Evolutionary conservation across 305 asterid species (phyloP), one percentile per base, ranked within the genome.

Genomic region (Solanum hybrid): DNA sequence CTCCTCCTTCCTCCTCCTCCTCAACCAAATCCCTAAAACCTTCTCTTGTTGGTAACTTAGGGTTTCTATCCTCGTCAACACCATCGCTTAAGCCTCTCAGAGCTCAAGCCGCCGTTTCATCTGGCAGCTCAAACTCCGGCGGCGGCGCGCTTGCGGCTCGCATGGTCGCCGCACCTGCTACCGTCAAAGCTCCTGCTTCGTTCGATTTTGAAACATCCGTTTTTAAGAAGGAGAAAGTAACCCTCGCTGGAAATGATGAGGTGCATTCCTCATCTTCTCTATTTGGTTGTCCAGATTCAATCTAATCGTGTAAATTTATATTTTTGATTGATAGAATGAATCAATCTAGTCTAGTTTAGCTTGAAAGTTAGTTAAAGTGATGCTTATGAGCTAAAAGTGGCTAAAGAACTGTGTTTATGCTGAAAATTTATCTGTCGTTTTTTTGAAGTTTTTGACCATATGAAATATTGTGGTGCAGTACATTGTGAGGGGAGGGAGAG

Each of bases 401-500:
- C 34, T 12, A 77, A 34, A 7, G 10, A 35, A 78, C 15, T 37
- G 32, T 10, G 34, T 10, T 51, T 31, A 22, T 26, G 36, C 2
- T 78, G 69, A 56, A 56, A 19, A 2, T 56, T 56, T 56, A 17
- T 17, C 24, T 17, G 5, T 88, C 6, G 12, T 78, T 37, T 14
- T 56, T 51, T n/a, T n/a, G 40, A 34, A n/a, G 35, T 35, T n/a
- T 56, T 56, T 78, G 77, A 64, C 6, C 64, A 9, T 37, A 31
- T 85, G 14, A 3, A 4, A 78, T 88, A 12, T 24, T 32, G 78
- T 56, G 78, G 56, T 92, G 92, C 72, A 96, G 99, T 95, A 92
- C 93, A 96, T 97, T 94, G 98, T 97, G 91, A 94, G 95, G 91
- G 99, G 99, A 92, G 99, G 99, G 26, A 96, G 98, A 90, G 93